phyloP scores from a whole-genome alignment of 1,284 basidiomycete genomes.

The Phenoliferia sp. region DNA sequence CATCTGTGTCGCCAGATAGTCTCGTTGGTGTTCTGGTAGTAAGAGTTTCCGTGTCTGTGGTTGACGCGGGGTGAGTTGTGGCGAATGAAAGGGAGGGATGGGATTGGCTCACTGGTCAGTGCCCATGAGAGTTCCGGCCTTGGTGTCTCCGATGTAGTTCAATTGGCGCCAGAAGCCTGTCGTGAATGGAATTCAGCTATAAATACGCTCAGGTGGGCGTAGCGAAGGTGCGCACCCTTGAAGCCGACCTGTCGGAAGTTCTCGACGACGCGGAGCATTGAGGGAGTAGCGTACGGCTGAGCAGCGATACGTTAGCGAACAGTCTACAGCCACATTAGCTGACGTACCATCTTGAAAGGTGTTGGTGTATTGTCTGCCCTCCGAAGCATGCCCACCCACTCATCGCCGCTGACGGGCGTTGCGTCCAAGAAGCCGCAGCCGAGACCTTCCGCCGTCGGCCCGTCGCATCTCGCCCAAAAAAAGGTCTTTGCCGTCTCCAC shows the following conservation, averaged over 20 bases:
- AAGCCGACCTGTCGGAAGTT: slow-evolving; percentile 68
- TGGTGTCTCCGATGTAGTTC: slow-evolving; percentile 80
- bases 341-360: too few species aligned
- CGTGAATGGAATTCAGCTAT: background rate
- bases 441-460: too few species aligned
- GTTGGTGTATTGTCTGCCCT: too few species aligned
- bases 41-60: slow-evolving; percentile 44
- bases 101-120: slow-evolving; percentile 65
- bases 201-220: background rate
- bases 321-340: too few species aligned
- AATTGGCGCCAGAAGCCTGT: slow-evolving; percentile 46
- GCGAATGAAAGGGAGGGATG: too few species aligned
- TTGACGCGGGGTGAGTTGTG: background rate
- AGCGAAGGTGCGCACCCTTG: slow-evolving; percentile 37
- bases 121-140: slow-evolving; percentile 71
- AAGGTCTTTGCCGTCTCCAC: too few species aligned
- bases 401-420: too few species aligned
- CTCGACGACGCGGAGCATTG: slow-evolving; percentile 67
- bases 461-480: too few species aligned
- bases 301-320: background rate
- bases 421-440: too few species aligned
- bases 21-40: slow-evolving; percentile 80
- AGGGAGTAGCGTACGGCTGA: slow-evolving; percentile 53
- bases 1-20: slow-evolving; percentile 82
- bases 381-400: too few species aligned